Conservation (phyloP, 2,329 filamentous ascomycete species). For the Phialophora chinensis region DNA sequence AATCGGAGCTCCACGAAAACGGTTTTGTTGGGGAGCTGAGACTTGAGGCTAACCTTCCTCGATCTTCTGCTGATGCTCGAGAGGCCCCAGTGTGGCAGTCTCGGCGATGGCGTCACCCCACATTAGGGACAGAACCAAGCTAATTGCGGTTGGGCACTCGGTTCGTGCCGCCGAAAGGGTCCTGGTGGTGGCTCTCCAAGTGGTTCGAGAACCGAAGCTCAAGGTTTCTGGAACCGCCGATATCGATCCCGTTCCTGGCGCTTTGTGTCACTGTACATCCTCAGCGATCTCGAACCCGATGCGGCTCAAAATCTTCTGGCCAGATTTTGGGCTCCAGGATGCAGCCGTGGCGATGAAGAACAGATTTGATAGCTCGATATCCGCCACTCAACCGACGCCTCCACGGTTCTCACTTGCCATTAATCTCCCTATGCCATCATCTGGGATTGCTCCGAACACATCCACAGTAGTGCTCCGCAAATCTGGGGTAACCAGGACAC, state of each 20-base stretch:
- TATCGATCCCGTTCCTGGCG: slow-evolving; percentile 14
- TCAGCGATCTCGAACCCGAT: slow-evolving; percentile 1
- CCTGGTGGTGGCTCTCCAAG: neutral
- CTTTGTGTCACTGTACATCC: slow-evolving; percentile 15
- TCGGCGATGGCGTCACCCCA: neutral
- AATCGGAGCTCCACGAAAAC: slow-evolving; percentile 28
- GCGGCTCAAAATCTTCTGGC: slow-evolving; percentile 12
- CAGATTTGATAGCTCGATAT: neutral
- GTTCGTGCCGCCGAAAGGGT: slow-evolving; percentile 14
- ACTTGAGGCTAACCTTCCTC: slow-evolving; percentile 17
- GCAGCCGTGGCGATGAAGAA: slow-evolving; percentile 6
- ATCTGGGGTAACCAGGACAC: slow-evolving; percentile 75
- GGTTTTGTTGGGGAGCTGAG: slow-evolving; percentile 32
- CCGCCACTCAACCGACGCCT: slow-evolving; percentile 4
- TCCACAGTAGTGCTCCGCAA: slow-evolving; percentile 74
- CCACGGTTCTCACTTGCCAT: slow-evolving; percentile 23
- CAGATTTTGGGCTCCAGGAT: neutral
- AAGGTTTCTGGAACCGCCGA: neutral
- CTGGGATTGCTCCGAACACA: slow-evolving; percentile 45
- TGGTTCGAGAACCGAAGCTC: neutral
- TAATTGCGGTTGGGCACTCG: neutral
- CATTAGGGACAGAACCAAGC: neutral
- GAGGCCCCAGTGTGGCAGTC: neutral
- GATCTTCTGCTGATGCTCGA: slow-evolving; percentile 1
- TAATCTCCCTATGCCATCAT: slow-evolving; percentile 25